phyloP scores from a whole-genome alignment of 2,329 filamentous ascomycete species.

The Lachnellula hyalina region DNA sequence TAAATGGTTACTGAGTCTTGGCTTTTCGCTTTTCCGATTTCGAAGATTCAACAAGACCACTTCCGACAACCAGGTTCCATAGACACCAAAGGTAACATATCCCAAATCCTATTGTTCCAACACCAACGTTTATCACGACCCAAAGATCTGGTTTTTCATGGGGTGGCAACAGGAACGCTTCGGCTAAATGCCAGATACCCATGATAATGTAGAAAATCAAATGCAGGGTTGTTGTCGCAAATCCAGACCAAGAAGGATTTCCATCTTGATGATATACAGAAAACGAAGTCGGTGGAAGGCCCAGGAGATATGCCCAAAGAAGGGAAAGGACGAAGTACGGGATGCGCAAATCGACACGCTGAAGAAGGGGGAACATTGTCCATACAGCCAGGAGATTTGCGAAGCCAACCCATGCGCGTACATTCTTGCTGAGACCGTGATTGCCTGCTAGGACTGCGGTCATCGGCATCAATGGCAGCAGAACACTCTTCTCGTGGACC shows the following conservation, averaged over 20 bases:
- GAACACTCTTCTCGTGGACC: conserved; percentile 95
- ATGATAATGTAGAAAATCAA: conserved; percentile 70
- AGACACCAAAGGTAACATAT: conserved; percentile 91
- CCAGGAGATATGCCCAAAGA: conserved; percentile 87
- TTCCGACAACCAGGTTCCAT: conserved; percentile 57
- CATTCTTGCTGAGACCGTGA: conserved; percentile 69
- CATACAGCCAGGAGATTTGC: conserved; percentile 84
- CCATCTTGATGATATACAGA: conserved; percentile 59
- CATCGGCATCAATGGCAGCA: conserved; percentile 90
- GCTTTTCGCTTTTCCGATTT: conserved; percentile 20
- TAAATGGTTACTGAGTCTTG: conserved; percentile 24
- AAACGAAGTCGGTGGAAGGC: conserved; percentile 72
- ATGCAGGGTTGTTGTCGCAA: conserved; percentile 66
- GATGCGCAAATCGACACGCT: conserved; percentile 74
- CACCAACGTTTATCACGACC: conserved; percentile 83
- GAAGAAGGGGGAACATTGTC: conserved; percentile 90
- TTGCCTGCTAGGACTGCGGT: conserved; percentile 77
- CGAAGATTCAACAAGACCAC: conserved; percentile 30
- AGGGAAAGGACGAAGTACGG: conserved; percentile 82
- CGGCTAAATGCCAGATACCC: conserved; percentile 73
- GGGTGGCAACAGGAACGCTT: conserved; percentile 65
- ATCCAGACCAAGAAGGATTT: conserved; percentile 39
- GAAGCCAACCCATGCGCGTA: conserved; percentile 89
- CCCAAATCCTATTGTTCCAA: conserved; percentile 80
- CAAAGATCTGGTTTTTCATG: conserved; percentile 82